Evolutionary conservation across 2,329 filamentous ascomycete genomes (phyloP).

Genomic region (Verticillium nubilum): DNA sequence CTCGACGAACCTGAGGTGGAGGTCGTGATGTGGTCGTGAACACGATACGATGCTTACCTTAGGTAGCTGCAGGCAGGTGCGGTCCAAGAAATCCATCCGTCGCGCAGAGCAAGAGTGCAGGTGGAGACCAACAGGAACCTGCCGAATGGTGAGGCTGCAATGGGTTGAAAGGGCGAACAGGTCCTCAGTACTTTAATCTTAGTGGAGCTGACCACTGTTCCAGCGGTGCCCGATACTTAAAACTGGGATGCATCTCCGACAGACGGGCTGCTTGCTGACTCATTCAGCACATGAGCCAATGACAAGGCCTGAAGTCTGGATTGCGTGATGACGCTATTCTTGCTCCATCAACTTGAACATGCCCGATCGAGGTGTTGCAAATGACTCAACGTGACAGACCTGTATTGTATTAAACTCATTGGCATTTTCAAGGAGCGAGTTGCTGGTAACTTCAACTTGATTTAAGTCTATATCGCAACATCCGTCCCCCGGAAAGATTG

Average conservation of each 20-base stretch:
- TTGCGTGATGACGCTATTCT: slow-evolving; percentile 1
- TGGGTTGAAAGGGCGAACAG: neutral
- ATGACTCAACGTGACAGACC: slow-evolving; percentile 1
- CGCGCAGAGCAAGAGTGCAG: neutral
- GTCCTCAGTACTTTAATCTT: neutral
- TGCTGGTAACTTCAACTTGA: neutral
- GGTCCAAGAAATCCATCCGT: neutral
- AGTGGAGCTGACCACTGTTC: neutral
- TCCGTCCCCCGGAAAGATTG: neutral
- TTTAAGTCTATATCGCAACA: neutral
- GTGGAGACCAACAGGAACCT: neutral
- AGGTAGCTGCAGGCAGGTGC: neutral
- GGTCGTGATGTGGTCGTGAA: neutral
- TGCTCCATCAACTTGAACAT: neutral
- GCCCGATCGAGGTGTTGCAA: neutral
- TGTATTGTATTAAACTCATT: neutral
- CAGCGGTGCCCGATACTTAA: neutral
- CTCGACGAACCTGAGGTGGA: neutral
- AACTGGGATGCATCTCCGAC: neutral
- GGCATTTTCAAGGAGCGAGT: neutral
- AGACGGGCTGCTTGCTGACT: neutral
- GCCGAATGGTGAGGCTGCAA: neutral
- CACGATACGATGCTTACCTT: neutral
- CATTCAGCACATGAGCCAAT: neutral
- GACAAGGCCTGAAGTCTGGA: neutral